Evolutionary conservation across 2,329 filamentous ascomycete species (phyloP), one percentile per base, ranked within the genome.

Genomic region (Diaporthe helianthi): DNA sequence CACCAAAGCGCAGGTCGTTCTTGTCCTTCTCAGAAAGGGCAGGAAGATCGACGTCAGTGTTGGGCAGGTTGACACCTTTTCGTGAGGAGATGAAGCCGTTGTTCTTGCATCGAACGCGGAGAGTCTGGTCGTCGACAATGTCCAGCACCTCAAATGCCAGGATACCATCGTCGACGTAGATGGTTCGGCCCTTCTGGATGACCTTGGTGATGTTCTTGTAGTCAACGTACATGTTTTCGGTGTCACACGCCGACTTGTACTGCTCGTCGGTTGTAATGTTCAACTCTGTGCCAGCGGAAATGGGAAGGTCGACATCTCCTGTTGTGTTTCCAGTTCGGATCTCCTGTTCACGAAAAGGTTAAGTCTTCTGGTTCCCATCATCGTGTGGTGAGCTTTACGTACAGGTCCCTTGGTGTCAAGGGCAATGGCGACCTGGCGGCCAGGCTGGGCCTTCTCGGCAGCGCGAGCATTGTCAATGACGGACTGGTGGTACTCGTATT

Each of bases 161-260:
- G 75, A 99, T 95, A 83, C 96, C 96, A 78, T 99, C 96, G 78
- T 99, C 96, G 76, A 99, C 96, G 84, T 97, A 99, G 86, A 99
- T 97, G 82, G 92, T 91, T 78, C 96, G 94, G 78, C 95, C 96
- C 71, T 89, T 86, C 80, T 92, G 83, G 79, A 99, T 98, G 76
- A 99, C 96, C 86, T 97, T 97, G 84, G 95, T 98, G 83, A 99
- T 98, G 88, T 99, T 99, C 90, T 97, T 97, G 88, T 99, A 98
- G 86, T 98, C 95, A 78, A 98, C 92, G 79, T 94, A 98, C 96
- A 99, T 97, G 87, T 97, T 97, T 84, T 94, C 88, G 76, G 93
- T 91, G 82, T 97, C 92, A 78, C 91, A 94, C 70, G 89, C 83
- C 69, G 91, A 92, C 76, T 92, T 92, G 82, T 98, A 98, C 80